Evolutionary conservation across 139 green algal species (phyloP).

Genomic region (Micromonas commoda): DNA sequence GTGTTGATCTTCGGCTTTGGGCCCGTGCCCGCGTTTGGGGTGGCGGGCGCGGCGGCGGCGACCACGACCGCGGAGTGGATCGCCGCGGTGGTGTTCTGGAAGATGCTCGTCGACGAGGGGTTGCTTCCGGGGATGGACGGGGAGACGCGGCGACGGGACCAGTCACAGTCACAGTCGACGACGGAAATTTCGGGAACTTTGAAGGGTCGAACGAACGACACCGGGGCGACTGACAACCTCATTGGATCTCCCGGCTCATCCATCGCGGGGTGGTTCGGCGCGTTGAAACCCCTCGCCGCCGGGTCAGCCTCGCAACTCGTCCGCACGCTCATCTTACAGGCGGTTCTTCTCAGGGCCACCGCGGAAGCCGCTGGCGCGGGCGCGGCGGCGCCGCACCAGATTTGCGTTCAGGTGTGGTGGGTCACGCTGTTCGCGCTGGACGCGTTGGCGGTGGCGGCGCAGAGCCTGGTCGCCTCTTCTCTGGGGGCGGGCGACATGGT

Average conservation of each 20-base stretch:
- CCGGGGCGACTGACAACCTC: no score
- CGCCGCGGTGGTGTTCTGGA: slow-evolving; percentile 5
- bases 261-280: no score
- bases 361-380: neutral
- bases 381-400: slow-evolving; percentile 14
- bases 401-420: slow-evolving; percentile 21
- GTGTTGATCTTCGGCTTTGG: slow-evolving; percentile 30
- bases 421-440: slow-evolving; percentile 22
- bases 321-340: slow-evolving; percentile 26
- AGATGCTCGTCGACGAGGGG: neutral
- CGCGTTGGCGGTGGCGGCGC: slow-evolving; percentile 15
- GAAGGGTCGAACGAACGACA: no score
- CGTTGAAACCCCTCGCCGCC: neutral
- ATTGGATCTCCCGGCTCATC: no score
- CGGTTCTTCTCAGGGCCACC: slow-evolving; percentile 12
- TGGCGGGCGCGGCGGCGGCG: slow-evolving; percentile 11
- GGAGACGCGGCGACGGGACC: no score
- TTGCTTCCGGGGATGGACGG: no score
- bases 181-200: no score
- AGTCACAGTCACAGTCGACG: no score
- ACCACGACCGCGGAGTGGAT: slow-evolving; percentile 12
- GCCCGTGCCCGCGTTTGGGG: neutral
- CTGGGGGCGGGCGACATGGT: slow-evolving; percentile 12
- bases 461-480: slow-evolving; percentile 8
- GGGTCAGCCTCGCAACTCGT: neutral